These are phyloP conservation scores for Aquilaria sinensis DNA, from an alignment of 345 rosid genomes.

Conservation along the genomic window DNA sequence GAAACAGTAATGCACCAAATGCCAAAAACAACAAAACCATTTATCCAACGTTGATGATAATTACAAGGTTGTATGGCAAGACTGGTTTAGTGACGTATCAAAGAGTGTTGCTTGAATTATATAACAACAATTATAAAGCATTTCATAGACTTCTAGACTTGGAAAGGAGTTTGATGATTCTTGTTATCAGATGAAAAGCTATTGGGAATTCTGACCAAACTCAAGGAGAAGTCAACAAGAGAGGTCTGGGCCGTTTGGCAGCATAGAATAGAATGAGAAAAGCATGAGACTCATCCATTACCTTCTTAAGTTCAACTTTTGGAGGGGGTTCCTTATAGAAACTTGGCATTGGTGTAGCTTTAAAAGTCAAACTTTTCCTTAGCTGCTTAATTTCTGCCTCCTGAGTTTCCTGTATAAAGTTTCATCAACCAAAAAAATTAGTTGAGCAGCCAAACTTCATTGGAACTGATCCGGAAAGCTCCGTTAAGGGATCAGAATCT, in stretches of 20 bases:
- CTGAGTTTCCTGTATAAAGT: slow-evolving; percentile 66
- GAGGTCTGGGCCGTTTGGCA: not conserved
- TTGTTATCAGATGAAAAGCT: not conserved
- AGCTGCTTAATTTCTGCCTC: slow-evolving; percentile 86
- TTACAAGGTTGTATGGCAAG: too few species aligned
- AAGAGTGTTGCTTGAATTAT: too few species aligned
- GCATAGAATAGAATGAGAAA: not conserved
- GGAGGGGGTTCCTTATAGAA: slow-evolving; percentile 97
- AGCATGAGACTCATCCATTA: slow-evolving; percentile 19
- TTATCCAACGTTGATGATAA: too few species aligned
- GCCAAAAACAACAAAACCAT: too few species aligned
- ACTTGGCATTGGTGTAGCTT: slow-evolving; percentile 93
- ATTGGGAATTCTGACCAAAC: not conserved
- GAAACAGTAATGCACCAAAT: too few species aligned
- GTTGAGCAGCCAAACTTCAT: slow-evolving; percentile 1
- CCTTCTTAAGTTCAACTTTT: slow-evolving; percentile 93
- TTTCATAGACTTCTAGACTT: too few species aligned
- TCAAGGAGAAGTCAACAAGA: not conserved
- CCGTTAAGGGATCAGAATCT: not conserved
- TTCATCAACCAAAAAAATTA: slow-evolving; percentile 9
- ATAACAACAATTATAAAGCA: too few species aligned
- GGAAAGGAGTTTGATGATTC: too few species aligned
- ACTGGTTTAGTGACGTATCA: too few species aligned
- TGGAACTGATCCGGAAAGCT: slow-evolving; percentile 1
- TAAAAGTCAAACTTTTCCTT: slow-evolving; percentile 90